Base-by-base conservation (phyloP, 2,329 filamentous ascomycete species). In the Cryphonectria japonica region DNA sequence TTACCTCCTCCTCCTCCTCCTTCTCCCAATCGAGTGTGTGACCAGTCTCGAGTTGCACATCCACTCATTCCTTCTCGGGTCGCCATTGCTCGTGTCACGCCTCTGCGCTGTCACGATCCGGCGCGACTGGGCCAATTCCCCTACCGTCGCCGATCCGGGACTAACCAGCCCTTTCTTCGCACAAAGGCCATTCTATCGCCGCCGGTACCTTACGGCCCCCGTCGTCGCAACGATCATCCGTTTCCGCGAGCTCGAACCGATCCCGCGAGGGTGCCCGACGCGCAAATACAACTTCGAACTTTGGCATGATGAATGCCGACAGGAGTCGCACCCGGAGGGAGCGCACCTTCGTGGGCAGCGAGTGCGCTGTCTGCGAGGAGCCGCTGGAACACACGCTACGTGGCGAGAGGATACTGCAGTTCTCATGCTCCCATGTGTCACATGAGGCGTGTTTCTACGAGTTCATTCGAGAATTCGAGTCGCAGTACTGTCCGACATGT, bases 361-460 rank as follows among this genome's bases (percentile, higher is more conserved):
- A 97, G 83, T 99, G 96, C 82, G 93, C 95, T 66, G 95, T 98
- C 22, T 99, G 96, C 79, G 96, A 99, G 80, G 96, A 99, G 83
- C 95, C 95, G 3, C 84, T 99, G 73, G 96, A 98, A 82, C 95
- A 98, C 81, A 99, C 94, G 3, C 86, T 99, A 63, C 92, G 93
- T 66, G 96, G 96, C 72, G 96, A 99, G 83, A 91, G 94, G 75
- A 94, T 99, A 73, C 85, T 99, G 68, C 96, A 98, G 80, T 96
- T 99, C 78, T 97, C 95, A 7, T 99, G 96, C 82, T 89, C 91
- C n/a, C 96, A 99, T 82, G 95, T 99, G 72, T 94, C 95, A 14
- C 96, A 99, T 80, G 96, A 98, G 81, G 96, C 95, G 50, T 99
- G 96, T 82, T 98, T 99, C 80, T 98, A 98, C 83, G 96, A 99